Conservation (phyloP, 2,329 filamentous ascomycete species). For the Exserohilum rostratum region DNA sequence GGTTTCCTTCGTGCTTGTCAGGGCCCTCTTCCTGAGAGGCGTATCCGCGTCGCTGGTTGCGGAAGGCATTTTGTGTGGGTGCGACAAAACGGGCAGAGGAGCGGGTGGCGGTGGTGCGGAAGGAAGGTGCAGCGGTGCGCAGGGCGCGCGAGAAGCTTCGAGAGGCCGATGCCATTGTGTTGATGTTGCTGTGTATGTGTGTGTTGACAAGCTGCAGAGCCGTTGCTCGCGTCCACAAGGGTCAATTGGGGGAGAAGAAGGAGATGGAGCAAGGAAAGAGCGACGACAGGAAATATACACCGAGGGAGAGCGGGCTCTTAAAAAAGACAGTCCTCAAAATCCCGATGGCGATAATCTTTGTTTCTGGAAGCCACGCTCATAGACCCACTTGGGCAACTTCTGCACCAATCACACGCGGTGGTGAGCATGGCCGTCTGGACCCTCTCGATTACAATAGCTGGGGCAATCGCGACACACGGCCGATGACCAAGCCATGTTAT, state of each 20-base stretch:
- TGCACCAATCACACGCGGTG: slow-evolving; percentile 23
- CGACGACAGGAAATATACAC: neutral
- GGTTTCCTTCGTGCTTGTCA: slow-evolving; percentile 56
- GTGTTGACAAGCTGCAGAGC: slow-evolving; percentile 7
- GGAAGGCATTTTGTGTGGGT: slow-evolving; percentile 70
- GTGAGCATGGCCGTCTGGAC: slow-evolving; percentile 20
- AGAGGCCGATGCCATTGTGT: slow-evolving; percentile 44
- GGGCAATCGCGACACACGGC: slow-evolving; percentile 2
- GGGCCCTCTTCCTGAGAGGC: slow-evolving; percentile 63
- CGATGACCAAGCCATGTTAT: slow-evolving; percentile 13
- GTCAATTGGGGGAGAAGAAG: slow-evolving; percentile 19
- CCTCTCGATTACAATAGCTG: slow-evolving; percentile 31
- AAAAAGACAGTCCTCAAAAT: slow-evolving; percentile 11
- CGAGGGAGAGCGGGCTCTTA: slow-evolving; percentile 20
- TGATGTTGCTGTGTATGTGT: slow-evolving; percentile 5
- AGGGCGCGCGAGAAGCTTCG: slow-evolving; percentile 49
- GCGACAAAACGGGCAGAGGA: slow-evolving; percentile 61
- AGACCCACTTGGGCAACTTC: slow-evolving; percentile 14
- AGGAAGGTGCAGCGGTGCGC: slow-evolving; percentile 49
- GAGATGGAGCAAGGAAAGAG: slow-evolving; percentile 8
- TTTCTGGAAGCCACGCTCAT: slow-evolving; percentile 20
- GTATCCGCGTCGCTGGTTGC: slow-evolving; percentile 80
- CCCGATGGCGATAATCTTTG: slow-evolving; percentile 28
- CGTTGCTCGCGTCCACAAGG: neutral
- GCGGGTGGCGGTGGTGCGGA: slow-evolving; percentile 65